phyloP scores from a whole-genome alignment of 345 rosid genomes.

The Pelargonium nanum region DNA sequence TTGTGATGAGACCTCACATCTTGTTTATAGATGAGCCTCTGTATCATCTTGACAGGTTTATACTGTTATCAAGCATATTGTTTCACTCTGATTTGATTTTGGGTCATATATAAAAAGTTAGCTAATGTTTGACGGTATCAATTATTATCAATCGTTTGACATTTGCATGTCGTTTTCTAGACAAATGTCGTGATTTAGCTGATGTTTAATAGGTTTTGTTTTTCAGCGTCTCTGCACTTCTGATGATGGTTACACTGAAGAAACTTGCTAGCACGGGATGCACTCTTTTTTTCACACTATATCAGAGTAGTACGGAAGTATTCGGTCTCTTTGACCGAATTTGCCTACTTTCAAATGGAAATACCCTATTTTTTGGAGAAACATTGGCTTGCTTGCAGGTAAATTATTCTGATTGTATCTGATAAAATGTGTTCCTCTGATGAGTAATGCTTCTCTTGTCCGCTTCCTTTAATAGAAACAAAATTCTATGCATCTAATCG shows the following conservation, averaged over 20 bases:
- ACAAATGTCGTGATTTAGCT: not conserved
- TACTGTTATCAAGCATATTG: too few relatives aligned
- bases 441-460: too few relatives aligned
- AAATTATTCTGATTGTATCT: not conserved
- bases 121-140: not conserved
- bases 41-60: conserved; percentile 89
- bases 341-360: conserved; percentile 95
- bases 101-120: too few relatives aligned
- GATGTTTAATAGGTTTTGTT: not conserved
- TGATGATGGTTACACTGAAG: conserved; percentile 98
- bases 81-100: too few relatives aligned
- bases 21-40: conserved; percentile 98
- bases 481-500: not conserved
- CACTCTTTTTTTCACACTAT: conserved; percentile 78
- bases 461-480: too few relatives aligned
- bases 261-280: conserved; percentile 97
- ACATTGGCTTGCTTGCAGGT: conserved; percentile 99
- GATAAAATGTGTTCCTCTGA: too few relatives aligned
- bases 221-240: conserved; percentile 85
- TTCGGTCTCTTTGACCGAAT: conserved; percentile 98
- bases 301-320: conserved; percentile 97
- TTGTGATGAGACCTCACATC: conserved; percentile 89
- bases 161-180: not conserved
- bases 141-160: not conserved
- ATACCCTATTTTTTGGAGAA: conserved; percentile 92